A percentile compares a stretch with the other conserved stretches of the same genome.
phyloP scores from a whole-genome alignment of 73 alveolate species.

The Tetrahymena borealis region DNA sequence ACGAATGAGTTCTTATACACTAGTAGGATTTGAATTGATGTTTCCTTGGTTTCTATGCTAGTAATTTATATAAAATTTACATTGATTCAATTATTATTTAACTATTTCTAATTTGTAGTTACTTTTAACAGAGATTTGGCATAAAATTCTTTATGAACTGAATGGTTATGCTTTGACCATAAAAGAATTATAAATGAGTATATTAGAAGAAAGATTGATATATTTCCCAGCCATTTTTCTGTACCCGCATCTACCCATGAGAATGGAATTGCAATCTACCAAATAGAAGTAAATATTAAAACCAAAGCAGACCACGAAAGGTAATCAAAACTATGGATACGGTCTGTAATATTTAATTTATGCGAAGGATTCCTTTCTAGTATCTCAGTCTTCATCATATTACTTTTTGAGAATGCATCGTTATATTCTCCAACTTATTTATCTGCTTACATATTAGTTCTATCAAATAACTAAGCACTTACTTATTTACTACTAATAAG shows the following conservation, averaged over 20 bases:
- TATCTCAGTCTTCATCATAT: neutral
- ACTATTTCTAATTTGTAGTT: neutral
- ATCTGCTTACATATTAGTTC: too few species aligned
- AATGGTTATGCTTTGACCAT: neutral
- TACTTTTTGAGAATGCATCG: neutral
- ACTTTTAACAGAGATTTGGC: neutral
- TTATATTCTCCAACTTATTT: too few species aligned
- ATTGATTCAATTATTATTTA: neutral
- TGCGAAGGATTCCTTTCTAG: neutral
- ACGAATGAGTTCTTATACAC: neutral
- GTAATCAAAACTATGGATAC: neutral
- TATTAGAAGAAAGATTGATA: neutral
- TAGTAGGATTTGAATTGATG: neutral
- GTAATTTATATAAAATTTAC: neutral
- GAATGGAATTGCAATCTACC: neutral
- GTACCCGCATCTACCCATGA: neutral
- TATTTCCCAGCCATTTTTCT: neutral
- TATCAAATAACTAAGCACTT: too few species aligned
- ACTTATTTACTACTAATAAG: too few species aligned
- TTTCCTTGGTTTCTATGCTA: neutral
- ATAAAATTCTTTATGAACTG: neutral
- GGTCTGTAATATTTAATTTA: neutral
- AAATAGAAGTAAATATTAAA: neutral
- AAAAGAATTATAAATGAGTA: neutral
- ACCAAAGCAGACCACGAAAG: neutral